A percentile compares a stretch with the other conserved stretches of the same genome.
These are phyloP conservation scores for Gentiana macrophylla DNA, from an alignment of 257 asterid genomes.

Conservation along the genomic window DNA sequence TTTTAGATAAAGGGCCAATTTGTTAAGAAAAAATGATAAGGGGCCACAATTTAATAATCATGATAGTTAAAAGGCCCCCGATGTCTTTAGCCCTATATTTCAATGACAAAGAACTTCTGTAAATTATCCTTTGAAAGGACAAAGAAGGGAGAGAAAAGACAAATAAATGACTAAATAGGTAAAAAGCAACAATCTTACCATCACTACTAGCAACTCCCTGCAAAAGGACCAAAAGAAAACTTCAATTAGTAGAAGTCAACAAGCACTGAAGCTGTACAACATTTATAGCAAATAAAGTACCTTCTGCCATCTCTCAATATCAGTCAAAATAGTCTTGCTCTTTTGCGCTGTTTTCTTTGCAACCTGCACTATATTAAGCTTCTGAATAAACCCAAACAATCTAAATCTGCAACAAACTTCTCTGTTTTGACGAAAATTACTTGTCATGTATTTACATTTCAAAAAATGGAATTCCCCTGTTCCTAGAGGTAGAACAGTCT, in stretches of 20 bases:
- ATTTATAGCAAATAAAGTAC: conserved; percentile 17
- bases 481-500: too few relatives aligned
- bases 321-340: conserved; percentile 79
- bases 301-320: conserved; percentile 95
- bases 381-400: neutral
- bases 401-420: too few relatives aligned
- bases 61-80: too few relatives aligned
- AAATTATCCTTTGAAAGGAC: too few relatives aligned
- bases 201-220: conserved; percentile 97
- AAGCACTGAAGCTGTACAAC: conserved; percentile 8
- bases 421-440: neutral
- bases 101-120: neutral
- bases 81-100: neutral
- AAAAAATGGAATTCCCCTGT: too few relatives aligned
- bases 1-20: too few relatives aligned
- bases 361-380: conserved; percentile 37
- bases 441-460: too few relatives aligned
- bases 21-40: too few relatives aligned
- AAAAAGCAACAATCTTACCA: conserved; percentile 35
- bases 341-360: conserved; percentile 90
- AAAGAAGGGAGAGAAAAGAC: neutral
- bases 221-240: conserved; percentile 22
- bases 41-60: too few relatives aligned
- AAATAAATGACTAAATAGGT: neutral
- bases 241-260: conserved; percentile 12